Percentiles rank a stretch among this genome's conserved stretches.
These are phyloP conservation scores for Penicillium brevicompactum DNA, from an alignment of 2,329 filamentous ascomycete genomes.

Conservation along the genomic window DNA sequence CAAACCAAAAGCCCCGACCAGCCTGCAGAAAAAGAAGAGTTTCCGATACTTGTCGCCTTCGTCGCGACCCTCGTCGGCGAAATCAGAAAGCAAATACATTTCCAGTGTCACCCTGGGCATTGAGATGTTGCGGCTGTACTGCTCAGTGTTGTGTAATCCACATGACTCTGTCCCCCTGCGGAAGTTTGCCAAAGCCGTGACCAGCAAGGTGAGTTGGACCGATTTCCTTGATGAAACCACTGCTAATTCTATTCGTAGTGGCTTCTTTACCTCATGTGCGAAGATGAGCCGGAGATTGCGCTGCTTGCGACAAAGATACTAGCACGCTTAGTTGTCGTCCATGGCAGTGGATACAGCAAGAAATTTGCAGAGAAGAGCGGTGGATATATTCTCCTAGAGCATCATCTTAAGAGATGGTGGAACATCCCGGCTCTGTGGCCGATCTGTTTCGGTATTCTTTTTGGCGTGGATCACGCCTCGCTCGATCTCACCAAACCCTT, in stretches of 20 bases:
- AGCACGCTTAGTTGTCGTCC: conserved; percentile 77
- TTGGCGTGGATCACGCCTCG: conserved; percentile 76
- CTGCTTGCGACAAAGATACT: conserved; percentile 80
- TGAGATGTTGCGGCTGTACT: conserved; percentile 75
- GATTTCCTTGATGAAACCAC: neutral
- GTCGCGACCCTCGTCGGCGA: conserved; percentile 32
- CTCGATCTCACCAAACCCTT: conserved; percentile 74
- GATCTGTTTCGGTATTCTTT: conserved; percentile 83
- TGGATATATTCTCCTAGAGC: conserved; percentile 83
- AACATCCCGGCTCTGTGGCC: conserved; percentile 81
- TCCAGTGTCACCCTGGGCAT: conserved; percentile 72
- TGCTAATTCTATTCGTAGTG: conserved; percentile 57
- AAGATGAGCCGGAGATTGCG: conserved; percentile 81
- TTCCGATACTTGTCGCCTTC: conserved; percentile 36
- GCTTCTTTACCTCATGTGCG: conserved; percentile 86
- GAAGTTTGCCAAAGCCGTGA: conserved; percentile 91
- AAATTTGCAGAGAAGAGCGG: conserved; percentile 87
- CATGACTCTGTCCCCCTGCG: conserved; percentile 69
- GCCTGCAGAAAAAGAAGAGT: conserved; percentile 51
- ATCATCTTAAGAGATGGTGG: conserved; percentile 86
- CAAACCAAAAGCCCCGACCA: conserved; percentile 51
- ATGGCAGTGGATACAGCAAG: conserved; percentile 77
- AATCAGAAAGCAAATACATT: conserved; percentile 41
- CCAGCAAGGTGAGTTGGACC: conserved; percentile 72
- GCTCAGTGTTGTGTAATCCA: conserved; percentile 74